These are phyloP conservation scores for Sclerotinia borealis DNA, from an alignment of 2,329 filamentous ascomycete species.

Conservation along the genomic window DNA sequence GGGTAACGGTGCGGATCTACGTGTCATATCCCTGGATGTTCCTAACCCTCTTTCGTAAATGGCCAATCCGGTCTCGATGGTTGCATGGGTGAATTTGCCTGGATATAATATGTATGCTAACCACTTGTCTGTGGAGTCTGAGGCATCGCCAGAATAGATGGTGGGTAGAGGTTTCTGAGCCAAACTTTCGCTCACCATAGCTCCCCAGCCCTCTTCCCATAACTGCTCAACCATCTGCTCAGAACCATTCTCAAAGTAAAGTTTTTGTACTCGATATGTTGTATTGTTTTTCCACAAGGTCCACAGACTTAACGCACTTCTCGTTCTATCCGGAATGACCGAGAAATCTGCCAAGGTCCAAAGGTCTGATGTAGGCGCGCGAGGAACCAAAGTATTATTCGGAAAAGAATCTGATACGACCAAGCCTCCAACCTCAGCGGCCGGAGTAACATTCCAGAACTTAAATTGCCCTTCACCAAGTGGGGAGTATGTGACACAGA, in stretches of 20 bases:
- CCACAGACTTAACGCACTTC: slow-evolving; percentile 58
- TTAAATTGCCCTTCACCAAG: slow-evolving; percentile 87
- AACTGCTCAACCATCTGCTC: slow-evolving; percentile 27
- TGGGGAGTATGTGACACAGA: slow-evolving; percentile 80
- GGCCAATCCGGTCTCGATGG: slow-evolving; percentile 74
- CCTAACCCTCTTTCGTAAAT: slow-evolving; percentile 68
- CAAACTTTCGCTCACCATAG: slow-evolving; percentile 56
- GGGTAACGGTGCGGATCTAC: slow-evolving; percentile 53
- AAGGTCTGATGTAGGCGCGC: slow-evolving; percentile 64
- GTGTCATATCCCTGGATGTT: slow-evolving; percentile 36
- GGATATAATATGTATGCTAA: slow-evolving; percentile 76
- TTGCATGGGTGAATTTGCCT: slow-evolving; percentile 71
- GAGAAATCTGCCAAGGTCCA: slow-evolving; percentile 78
- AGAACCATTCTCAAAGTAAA: slow-evolving; percentile 60
- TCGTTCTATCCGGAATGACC: slow-evolving; percentile 46
- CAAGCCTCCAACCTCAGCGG: slow-evolving; percentile 50
- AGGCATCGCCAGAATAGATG: slow-evolving; percentile 57
- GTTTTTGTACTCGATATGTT: slow-evolving; percentile 65
- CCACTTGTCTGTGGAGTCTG: slow-evolving; percentile 78
- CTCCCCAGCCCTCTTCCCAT: slow-evolving; percentile 66
- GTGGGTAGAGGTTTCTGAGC: slow-evolving; percentile 47
- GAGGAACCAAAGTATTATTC: slow-evolving; percentile 58
- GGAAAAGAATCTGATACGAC: slow-evolving; percentile 68
- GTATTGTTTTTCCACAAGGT: slow-evolving; percentile 81
- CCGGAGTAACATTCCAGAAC: slow-evolving; percentile 70